Evolutionary conservation across 164 flowering plant species (phyloP).

Genomic region (Euptelea pleiosperma): DNA sequence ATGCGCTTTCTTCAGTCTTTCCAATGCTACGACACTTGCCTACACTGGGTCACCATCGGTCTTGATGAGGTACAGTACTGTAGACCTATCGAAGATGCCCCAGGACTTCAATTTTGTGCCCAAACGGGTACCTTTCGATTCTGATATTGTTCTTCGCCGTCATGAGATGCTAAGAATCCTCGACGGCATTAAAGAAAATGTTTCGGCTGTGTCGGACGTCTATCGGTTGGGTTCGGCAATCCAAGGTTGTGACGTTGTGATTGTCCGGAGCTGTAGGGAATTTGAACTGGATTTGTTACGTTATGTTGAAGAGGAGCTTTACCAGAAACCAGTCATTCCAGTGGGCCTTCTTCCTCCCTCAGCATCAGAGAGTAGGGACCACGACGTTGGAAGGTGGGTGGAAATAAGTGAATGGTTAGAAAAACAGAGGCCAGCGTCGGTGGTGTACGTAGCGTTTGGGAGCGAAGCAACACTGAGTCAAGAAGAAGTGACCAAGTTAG

Average conservation of each 20-base stretch:
- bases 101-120: conserved; percentile 10
- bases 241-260: conserved; percentile 10
- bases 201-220: conserved; percentile 18
- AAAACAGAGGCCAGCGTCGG: conserved; percentile 7
- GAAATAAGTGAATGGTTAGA: conserved; percentile 17
- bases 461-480: conserved; percentile 26
- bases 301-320: conserved; percentile 14
- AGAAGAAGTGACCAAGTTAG: conserved; percentile 26
- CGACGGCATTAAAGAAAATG: neutral
- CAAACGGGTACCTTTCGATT: conserved; percentile 23
- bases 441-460: conserved; percentile 34
- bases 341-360: conserved; percentile 26
- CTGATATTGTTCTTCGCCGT: conserved; percentile 16
- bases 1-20: conserved; percentile 19
- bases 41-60: conserved; percentile 6
- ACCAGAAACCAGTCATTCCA: conserved; percentile 21
- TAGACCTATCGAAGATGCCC: neutral
- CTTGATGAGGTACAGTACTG: neutral
- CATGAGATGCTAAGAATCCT: conserved; percentile 16
- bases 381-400: conserved; percentile 1
- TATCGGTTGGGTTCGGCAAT: conserved; percentile 14
- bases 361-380: neutral
- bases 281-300: conserved; percentile 20
- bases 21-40: conserved; percentile 8
- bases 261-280: conserved; percentile 21